These are phyloP conservation scores for Apophysomyces ossiformis DNA, from an alignment of 371 early-diverging fungal genomes.

Conservation along the genomic window DNA sequence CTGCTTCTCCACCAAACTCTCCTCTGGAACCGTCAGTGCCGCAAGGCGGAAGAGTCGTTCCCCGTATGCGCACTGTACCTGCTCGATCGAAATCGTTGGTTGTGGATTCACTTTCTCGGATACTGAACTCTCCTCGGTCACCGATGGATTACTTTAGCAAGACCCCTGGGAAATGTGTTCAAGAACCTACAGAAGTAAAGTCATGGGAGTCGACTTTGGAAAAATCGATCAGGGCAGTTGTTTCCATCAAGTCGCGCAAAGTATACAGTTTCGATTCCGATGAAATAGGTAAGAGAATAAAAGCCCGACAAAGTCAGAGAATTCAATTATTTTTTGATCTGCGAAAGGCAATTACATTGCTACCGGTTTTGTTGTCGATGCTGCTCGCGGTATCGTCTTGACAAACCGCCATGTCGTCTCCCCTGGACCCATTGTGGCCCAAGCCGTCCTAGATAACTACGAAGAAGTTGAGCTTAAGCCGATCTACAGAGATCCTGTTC, in stretches of 20 bases:
- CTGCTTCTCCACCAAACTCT: too few species aligned
- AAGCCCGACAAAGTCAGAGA: too few species aligned
- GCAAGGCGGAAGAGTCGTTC: slow-evolving; percentile 25
- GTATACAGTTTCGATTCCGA: slow-evolving; percentile 93
- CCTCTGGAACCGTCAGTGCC: slow-evolving; percentile 8
- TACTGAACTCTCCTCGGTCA: slow-evolving; percentile 29
- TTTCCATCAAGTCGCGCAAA: slow-evolving; percentile 84
- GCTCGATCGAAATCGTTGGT: slow-evolving; percentile 54
- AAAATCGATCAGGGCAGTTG: slow-evolving; percentile 75
- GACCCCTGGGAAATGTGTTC: slow-evolving; percentile 9
- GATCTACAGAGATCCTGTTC: slow-evolving; percentile 83
- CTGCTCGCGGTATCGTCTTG: slow-evolving; percentile 76
- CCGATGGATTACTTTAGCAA: slow-evolving; percentile 33
- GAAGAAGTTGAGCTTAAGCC: slow-evolving; percentile 85
- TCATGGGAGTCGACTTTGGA: slow-evolving; percentile 81
- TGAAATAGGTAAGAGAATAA: slow-evolving; percentile 64
- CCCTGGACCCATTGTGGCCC: slow-evolving; percentile 84
- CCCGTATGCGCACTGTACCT: slow-evolving; percentile 28
- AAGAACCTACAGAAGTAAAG: slow-evolving; percentile 41
- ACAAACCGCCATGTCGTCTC: slow-evolving; percentile 91
- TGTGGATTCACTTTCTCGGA: slow-evolving; percentile 32
- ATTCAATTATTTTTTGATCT: too few species aligned
- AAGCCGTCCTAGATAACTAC: slow-evolving; percentile 82
- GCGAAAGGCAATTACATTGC: slow-evolving; percentile 62
- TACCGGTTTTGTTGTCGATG: slow-evolving; percentile 93